Conservation (phyloP, 148 eudicot genomes). For the Vaccinium macrocarpon region DNA sequence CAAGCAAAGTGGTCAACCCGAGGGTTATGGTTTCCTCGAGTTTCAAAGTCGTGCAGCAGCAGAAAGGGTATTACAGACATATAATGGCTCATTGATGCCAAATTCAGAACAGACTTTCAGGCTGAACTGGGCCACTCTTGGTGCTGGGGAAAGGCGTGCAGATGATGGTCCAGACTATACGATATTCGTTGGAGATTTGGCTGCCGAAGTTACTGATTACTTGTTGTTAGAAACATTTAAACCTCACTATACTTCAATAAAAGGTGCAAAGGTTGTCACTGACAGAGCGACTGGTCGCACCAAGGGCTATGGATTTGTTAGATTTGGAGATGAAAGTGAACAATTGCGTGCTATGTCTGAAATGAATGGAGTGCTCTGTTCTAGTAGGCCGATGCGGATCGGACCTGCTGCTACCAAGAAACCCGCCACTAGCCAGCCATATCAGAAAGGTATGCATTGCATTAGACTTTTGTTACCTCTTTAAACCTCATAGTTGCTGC, state of each 20-base stretch:
- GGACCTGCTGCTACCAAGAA: slow-evolving; percentile 96
- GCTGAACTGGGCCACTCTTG: slow-evolving; percentile 89
- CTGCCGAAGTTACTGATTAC: slow-evolving; percentile 87
- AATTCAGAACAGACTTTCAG: slow-evolving; percentile 72
- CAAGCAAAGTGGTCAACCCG: slow-evolving; percentile 74
- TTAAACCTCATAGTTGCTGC: not conserved
- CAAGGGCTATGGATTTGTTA: slow-evolving; percentile 97
- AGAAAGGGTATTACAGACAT: slow-evolving; percentile 56
- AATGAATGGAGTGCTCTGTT: slow-evolving; percentile 81
- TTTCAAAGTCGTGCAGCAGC: slow-evolving; percentile 80
- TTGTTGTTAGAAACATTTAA: slow-evolving; percentile 81
- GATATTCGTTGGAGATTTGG: slow-evolving; percentile 95
- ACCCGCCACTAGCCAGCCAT: slow-evolving; percentile 45
- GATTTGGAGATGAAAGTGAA: slow-evolving; percentile 87
- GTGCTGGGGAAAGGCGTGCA: slow-evolving; percentile 82
- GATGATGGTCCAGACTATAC: slow-evolving; percentile 81
- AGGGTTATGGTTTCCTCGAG: slow-evolving; percentile 93
- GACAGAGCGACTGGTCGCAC: slow-evolving; percentile 83
- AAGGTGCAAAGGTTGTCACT: slow-evolving; percentile 92
- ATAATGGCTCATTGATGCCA: slow-evolving; percentile 81
- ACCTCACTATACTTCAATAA: slow-evolving; percentile 64
- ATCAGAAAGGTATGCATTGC: slow-evolving; percentile 57
- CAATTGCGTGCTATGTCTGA: slow-evolving; percentile 88
- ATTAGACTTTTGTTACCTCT: not conserved
- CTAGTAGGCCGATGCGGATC: slow-evolving; percentile 86